phyloP scores from a whole-genome alignment of 306 rosid genomes.

The Carpinus viminea region DNA sequence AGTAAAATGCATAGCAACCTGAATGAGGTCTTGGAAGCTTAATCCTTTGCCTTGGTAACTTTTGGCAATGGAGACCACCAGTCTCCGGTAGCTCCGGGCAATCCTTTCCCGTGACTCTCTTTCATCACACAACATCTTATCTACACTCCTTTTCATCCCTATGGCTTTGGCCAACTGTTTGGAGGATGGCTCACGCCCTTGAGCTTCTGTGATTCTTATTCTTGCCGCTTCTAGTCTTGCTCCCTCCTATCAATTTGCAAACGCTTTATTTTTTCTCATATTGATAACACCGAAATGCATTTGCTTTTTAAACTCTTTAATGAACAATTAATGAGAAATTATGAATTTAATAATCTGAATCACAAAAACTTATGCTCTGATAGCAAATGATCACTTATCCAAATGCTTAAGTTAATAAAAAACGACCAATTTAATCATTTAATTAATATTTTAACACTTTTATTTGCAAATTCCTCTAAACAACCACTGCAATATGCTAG shows the following conservation, averaged over 20 bases:
- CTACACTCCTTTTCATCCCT: slow-evolving; percentile 39
- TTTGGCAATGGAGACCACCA: slow-evolving; percentile 68
- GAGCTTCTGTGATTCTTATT: slow-evolving; percentile 36
- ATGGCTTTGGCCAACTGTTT: slow-evolving; percentile 36
- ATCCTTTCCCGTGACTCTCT: slow-evolving; percentile 65
- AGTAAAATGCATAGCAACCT: slow-evolving; percentile 48
- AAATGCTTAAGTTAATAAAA: too few relatives aligned
- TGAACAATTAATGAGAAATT: background rate
- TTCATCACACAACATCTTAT: slow-evolving; percentile 44
- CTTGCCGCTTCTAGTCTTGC: slow-evolving; percentile 52
- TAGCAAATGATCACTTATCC: too few relatives aligned
- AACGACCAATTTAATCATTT: too few relatives aligned
- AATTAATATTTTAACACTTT: too few relatives aligned
- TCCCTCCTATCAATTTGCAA: slow-evolving; percentile 54
- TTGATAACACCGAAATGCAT: background rate
- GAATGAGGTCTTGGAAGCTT: slow-evolving; percentile 74
- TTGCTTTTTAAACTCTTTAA: background rate
- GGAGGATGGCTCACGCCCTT: slow-evolving; percentile 39
- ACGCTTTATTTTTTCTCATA: background rate
- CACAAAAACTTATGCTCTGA: too few relatives aligned
- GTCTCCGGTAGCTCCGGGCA: slow-evolving; percentile 47
- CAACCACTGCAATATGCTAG: background rate
- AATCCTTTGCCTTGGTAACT: slow-evolving; percentile 75
- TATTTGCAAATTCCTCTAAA: too few relatives aligned
- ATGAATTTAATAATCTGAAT: too few relatives aligned